phyloP scores from a whole-genome alignment of 1,284 basidiomycete genomes.

The Porogramme epimiltina region DNA sequence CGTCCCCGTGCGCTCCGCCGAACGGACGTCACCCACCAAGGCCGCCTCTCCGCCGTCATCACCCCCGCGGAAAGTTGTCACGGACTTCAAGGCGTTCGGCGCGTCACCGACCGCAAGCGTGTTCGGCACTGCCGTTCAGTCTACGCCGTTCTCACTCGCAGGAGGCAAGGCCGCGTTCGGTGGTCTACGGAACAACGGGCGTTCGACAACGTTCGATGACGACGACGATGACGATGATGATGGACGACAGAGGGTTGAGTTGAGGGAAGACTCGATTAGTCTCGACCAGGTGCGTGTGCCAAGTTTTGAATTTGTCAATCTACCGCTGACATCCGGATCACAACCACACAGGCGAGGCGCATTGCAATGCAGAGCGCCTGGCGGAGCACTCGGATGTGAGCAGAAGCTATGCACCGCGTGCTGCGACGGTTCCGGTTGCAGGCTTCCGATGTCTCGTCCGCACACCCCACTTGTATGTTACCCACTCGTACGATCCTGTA shows the following conservation, averaged over 20 bases:
- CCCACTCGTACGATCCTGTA: constrained; percentile 1
- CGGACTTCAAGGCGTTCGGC: constrained; percentile 90
- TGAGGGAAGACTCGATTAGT: constrained; percentile 81
- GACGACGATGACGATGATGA: constrained; percentile 58
- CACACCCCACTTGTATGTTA: constrained; percentile 1
- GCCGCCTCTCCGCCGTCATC: constrained; percentile 40
- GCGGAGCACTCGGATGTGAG: constrained; percentile 56
- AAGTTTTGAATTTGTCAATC: not conserved
- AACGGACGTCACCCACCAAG: constrained; percentile 39
- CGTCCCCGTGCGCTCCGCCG: constrained; percentile 40
- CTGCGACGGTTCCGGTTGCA: constrained; percentile 16
- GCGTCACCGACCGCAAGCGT: constrained; percentile 73
- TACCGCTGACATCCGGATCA: constrained; percentile 6
- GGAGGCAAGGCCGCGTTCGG: constrained; percentile 82
- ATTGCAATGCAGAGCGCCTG: constrained; percentile 78
- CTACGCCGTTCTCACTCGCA: constrained; percentile 77
- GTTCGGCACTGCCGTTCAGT: constrained; percentile 78
- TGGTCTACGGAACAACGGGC: constrained; percentile 53
- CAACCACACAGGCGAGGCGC: constrained; percentile 53
- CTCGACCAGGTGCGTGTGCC: constrained; percentile 85
- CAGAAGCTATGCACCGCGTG: not conserved
- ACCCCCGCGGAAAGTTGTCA: constrained; percentile 83
- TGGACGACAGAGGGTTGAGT: constrained; percentile 69
- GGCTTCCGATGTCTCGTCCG: not conserved
- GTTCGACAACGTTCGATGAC: constrained; percentile 46